These are phyloP conservation scores for Chiua virens DNA, from an alignment of 768 basidiomycete genomes.

Conservation along the genomic window DNA sequence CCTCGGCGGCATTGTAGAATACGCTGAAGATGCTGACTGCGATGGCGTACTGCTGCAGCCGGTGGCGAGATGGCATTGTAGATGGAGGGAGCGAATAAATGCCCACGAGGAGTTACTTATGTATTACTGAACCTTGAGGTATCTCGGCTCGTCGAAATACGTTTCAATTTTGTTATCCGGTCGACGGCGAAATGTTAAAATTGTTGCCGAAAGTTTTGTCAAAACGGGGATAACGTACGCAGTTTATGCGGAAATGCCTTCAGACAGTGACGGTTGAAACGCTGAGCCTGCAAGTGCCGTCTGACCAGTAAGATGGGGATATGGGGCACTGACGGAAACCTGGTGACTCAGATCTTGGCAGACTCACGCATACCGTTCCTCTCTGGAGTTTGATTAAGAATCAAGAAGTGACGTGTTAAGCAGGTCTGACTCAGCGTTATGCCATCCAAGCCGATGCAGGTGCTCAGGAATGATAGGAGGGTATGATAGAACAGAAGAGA, in stretches of 20 bases:
- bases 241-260: background rate
- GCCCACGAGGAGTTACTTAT: background rate
- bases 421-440: background rate
- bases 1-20: slow-evolving; percentile 41
- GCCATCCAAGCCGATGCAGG: background rate
- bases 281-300: background rate
- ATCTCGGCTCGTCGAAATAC: no score
- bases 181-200: no score
- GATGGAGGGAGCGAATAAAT: background rate
- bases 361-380: background rate
- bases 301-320: background rate
- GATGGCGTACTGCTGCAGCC: slow-evolving; percentile 38
- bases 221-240: background rate
- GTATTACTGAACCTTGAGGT: background rate
- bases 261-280: background rate
- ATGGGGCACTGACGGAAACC: no score
- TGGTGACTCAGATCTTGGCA: background rate
- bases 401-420: background rate
- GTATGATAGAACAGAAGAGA: background rate
- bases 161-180: no score
- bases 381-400: background rate
- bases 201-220: background rate
- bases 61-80: slow-evolving; percentile 18
- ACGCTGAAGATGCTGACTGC: slow-evolving; percentile 42
- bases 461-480: background rate